These are phyloP conservation scores for Dunaliella primolecta DNA, from an alignment of 139 green algal species.

Conservation along the genomic window DNA sequence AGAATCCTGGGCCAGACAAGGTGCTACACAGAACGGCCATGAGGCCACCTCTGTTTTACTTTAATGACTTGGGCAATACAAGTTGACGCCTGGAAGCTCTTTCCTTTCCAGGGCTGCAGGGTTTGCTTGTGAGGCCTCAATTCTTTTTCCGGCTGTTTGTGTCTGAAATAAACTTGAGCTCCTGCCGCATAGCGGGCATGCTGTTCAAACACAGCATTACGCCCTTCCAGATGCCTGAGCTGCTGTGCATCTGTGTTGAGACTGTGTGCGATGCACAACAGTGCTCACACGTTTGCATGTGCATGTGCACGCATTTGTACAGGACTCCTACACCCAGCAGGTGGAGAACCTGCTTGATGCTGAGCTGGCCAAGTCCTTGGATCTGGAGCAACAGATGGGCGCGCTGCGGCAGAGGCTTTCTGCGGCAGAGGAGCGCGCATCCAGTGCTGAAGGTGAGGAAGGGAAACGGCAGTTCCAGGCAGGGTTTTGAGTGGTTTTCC, in stretches of 20 bases:
- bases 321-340: background rate
- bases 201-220: background rate
- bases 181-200: background rate
- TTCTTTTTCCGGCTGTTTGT: background rate
- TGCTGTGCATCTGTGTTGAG: background rate
- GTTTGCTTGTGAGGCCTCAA: background rate
- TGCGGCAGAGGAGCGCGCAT: slow-evolving; percentile 2
- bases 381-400: background rate
- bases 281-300: background rate
- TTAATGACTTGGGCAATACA: too few relatives aligned
- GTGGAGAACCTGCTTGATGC: slow-evolving; percentile 2
- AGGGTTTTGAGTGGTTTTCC: too few relatives aligned
- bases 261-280: background rate
- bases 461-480: too few relatives aligned
- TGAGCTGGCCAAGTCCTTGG: slow-evolving; percentile 7
- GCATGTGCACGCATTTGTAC: background rate
- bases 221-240: background rate
- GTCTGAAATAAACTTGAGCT: background rate
- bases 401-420: background rate
- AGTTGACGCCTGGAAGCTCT: too few relatives aligned
- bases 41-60: too few relatives aligned
- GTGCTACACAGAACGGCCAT: too few relatives aligned
- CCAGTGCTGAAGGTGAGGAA: background rate
- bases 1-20: too few relatives aligned
- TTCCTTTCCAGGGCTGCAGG: background rate